Evolutionary conservation across 2,329 filamentous ascomycete genomes (phyloP), one percentile per base, ranked within the genome.

Genomic region (Phialophora verrucosa): DNA sequence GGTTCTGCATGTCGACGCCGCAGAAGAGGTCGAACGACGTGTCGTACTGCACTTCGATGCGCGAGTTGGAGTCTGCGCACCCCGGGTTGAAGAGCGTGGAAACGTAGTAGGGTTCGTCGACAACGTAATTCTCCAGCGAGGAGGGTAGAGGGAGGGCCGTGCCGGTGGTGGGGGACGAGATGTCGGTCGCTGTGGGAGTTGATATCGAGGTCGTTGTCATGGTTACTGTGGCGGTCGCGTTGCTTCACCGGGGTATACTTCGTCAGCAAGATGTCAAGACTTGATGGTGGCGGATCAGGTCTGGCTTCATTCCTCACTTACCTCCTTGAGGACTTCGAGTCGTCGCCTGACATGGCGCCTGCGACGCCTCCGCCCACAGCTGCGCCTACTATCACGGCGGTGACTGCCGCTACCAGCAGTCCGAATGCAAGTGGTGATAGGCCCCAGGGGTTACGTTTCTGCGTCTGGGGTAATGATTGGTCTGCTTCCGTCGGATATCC

Each of bases 351-450:
- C 60, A 67, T 49, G 20, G 64, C 62, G 35, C 67, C 67, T 4
- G 55, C 67, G 23, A 69, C 65, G 25, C 67, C 62, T 23, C 67
- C 67, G n/a, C 67, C 67, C 10, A 69, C 67, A 31, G 59, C 67
- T 5, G 54, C 67, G 17, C 67, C 67, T n/a, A 69, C 67, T 11
- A 69, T 29, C n/a, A 67, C 44, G 8, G 67, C 65, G 11, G 67
- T 69, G 17, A 69, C 55, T 29, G 60, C 27, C n/a, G 59, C 67
- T n/a, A 69, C 51, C 8, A 69, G 23, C 11, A 67, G 25, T 14
- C 67, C 67, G 38, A 69, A 69, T 31, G 62, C 59, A 2, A 69
- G 51, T 11, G 67, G 67, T 32, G 67, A 69, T 10, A 69, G 32
- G 8, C 62, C 65, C 67, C 67, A 69, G 14, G 67, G 67, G 47